Conservation (phyloP, 805 yeast genomes). For the Candida krabiensis region DNA sequence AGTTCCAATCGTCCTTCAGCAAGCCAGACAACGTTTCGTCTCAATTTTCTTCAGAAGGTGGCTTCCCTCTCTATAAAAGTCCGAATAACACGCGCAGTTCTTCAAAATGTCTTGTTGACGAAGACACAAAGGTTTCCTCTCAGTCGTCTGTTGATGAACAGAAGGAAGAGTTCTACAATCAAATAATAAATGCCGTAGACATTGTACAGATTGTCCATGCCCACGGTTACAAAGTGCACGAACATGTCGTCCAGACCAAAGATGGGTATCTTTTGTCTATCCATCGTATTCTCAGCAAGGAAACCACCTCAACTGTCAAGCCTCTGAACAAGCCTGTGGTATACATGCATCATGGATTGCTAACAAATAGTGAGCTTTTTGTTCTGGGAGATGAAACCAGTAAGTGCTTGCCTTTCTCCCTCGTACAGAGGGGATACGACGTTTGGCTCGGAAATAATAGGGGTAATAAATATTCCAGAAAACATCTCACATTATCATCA, state of each 20-base stretch:
- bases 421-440: constrained; percentile 82
- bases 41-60: background rate
- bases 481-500: constrained; percentile 52
- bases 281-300: constrained; percentile 55
- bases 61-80: background rate
- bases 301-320: constrained; percentile 5
- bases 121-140: background rate
- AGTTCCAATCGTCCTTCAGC: constrained; percentile 14
- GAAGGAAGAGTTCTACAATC: constrained; percentile 10
- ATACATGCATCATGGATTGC: constrained; percentile 85
- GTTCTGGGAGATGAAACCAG: constrained; percentile 44
- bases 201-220: constrained; percentile 34
- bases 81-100: constrained; percentile 1
- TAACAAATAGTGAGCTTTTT: constrained; percentile 78
- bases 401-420: constrained; percentile 64
- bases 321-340: constrained; percentile 41
- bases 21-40: constrained; percentile 24
- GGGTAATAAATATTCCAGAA: constrained; percentile 88
- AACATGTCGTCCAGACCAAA: constrained; percentile 71
- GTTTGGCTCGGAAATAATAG: constrained; percentile 94
- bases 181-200: constrained; percentile 27
- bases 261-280: constrained; percentile 80
- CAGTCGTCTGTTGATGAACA: background rate
- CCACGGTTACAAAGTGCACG: constrained; percentile 68
- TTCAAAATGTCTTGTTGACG: background rate